Evolutionary conservation across 352 stramenopile species (phyloP), one percentile per base, ranked within the genome.

Genomic region (Globisporangium solare): DNA sequence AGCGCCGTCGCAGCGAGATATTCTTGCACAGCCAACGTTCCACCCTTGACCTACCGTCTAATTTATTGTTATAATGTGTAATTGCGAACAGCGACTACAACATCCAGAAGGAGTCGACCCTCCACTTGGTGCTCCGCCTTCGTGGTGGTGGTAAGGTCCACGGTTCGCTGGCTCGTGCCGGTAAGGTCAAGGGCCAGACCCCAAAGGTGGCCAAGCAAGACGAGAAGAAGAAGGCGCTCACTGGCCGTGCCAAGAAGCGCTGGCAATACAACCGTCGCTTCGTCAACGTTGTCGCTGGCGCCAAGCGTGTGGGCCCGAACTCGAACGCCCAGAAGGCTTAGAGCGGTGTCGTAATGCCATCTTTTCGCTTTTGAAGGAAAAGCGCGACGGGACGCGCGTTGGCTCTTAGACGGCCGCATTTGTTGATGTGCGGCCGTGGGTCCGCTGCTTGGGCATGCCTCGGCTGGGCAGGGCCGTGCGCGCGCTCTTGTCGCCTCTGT

Each of bases 241-340:
- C 88, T 56, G 97, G 97, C 72, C 95, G 97, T 59, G 97, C 97
- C 52, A 99, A 99, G 93, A 99, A 99, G 93, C 91, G 97, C 81
- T 98, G 98, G 84, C 96, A 99, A 85, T 99, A 99, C 96, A 99
- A 99, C 85, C 93, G 97, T 71, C 91, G 97, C 79, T 99, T 99
- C 86, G 96, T 99, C 56, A 99, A 99, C 87, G 97, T 99, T 64
- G 96, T 97, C 47, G 95, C 93, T 65, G 95, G 95, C 71, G 97
- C 95, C 69, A 99, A 99, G 95, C 86, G 84, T 68, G 71, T 99
- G 59, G 97, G 97, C 73, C 97, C 97, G 60, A 99, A 99, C 94
- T 98, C 92, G 66, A 98, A 99, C 90, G 95, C 96, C 64, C 88
- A 96, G 68, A 98, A 98, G 91, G 71, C 56, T 54, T 63, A 63